These are phyloP conservation scores for Batrachochytrium dendrobatidis DNA, from an alignment of 371 early-diverging fungal genomes.

Conservation along the genomic window DNA sequence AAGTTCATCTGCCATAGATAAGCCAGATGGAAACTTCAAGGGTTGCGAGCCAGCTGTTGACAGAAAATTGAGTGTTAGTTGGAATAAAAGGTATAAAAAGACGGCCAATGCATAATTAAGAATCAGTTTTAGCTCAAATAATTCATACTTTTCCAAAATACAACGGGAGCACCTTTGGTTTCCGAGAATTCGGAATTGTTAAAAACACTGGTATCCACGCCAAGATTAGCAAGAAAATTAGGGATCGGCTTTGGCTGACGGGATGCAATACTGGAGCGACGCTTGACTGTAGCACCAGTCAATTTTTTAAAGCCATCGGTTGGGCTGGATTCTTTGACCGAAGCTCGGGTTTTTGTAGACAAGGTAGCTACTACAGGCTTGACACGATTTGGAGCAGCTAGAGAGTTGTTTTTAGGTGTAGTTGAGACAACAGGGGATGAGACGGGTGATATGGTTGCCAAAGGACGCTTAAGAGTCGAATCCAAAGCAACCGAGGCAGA, in stretches of 20 bases:
- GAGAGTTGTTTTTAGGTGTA: too few species aligned
- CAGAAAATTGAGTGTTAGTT: not conserved
- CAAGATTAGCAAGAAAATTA: not conserved
- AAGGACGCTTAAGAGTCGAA: too few species aligned
- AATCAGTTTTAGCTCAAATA: not conserved
- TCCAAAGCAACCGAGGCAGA: too few species aligned
- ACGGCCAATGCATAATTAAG: not conserved
- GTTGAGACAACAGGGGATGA: too few species aligned
- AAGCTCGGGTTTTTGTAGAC: too few species aligned
- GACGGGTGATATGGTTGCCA: too few species aligned
- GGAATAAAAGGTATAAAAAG: not conserved
- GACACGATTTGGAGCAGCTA: too few species aligned
- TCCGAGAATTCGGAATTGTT: not conserved
- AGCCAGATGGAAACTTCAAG: conserved; percentile 10
- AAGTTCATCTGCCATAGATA: conserved; percentile 55
- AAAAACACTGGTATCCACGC: not conserved
- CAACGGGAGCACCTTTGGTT: conserved; percentile 10
- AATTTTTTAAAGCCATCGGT: too few species aligned
- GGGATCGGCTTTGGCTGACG: not conserved
- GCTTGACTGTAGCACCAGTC: too few species aligned
- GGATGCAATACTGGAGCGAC: too few species aligned
- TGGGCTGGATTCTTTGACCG: too few species aligned
- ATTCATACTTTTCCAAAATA: conserved; percentile 11
- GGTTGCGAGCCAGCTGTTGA: not conserved
- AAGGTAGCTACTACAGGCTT: too few species aligned